Evolutionary conservation across 495 filamentous ascomycete species (phyloP).

Genomic region (Neurospora tetrasperma): DNA sequence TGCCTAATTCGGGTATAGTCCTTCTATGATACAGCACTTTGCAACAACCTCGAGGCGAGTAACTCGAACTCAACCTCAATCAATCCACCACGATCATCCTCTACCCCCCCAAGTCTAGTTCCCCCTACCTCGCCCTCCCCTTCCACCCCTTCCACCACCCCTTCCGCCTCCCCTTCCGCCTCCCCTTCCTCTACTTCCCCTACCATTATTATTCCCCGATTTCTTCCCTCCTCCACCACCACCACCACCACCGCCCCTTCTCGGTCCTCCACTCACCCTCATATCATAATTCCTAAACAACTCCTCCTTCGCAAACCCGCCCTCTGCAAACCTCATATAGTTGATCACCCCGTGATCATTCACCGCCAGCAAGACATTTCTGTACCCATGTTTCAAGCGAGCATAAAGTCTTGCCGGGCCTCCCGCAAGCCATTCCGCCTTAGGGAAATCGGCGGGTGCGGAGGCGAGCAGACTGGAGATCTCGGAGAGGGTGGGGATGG

Average conservation of each 20-base stretch:
- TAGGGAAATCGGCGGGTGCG: slow-evolving; percentile 54
- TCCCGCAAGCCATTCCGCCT: slow-evolving; percentile 30
- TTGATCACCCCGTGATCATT: slow-evolving; percentile 86
- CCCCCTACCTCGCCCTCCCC: no score
- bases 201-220: no score
- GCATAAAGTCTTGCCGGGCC: slow-evolving; percentile 42
- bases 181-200: no score
- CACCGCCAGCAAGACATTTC: slow-evolving; percentile 76
- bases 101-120: no score
- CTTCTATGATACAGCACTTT: no score
- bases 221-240: no score
- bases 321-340: slow-evolving; percentile 70
- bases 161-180: no score
- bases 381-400: slow-evolving; percentile 72
- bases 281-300: slow-evolving; percentile 47
- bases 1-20: no score
- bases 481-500: slow-evolving; percentile 62
- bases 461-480: slow-evolving; percentile 57
- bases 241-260: slow-evolving; percentile 27
- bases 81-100: no score
- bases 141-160: no score
- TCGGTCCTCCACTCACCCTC: slow-evolving; percentile 27
- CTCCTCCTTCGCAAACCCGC: slow-evolving; percentile 66
- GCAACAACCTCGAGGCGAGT: no score
- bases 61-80: no score